phyloP scores from a whole-genome alignment of 2,329 filamentous ascomycete genomes.

The Nigrograna mackinnonii region DNA sequence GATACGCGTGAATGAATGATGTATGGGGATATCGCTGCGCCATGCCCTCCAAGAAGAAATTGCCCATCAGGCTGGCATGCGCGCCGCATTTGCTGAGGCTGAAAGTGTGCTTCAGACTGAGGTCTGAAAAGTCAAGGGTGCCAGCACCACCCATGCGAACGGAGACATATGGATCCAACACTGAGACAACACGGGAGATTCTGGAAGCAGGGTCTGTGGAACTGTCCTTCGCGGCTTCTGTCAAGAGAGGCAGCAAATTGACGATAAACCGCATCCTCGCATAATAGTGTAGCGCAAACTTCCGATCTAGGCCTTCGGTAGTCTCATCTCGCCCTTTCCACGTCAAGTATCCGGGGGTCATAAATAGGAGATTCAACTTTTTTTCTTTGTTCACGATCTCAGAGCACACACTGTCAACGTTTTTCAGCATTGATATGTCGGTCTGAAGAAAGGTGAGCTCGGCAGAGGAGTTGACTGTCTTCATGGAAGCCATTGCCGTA shows the following conservation, averaged over 20 bases:
- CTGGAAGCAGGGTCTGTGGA: conserved; percentile 9
- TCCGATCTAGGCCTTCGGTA: conserved; percentile 38
- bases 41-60: conserved; percentile 28
- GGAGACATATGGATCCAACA: conserved; percentile 33
- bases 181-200: conserved; percentile 33
- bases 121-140: conserved; percentile 24
- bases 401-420: conserved; percentile 48
- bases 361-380: conserved; percentile 59
- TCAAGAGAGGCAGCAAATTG: conserved; percentile 41
- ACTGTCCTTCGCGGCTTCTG: conserved; percentile 16
- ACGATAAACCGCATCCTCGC: conserved; percentile 43
- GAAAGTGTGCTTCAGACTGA: conserved; percentile 28
- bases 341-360: conserved; percentile 55
- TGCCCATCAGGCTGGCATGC: conserved; percentile 29
- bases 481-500: conserved; percentile 40
- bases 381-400: conserved; percentile 56
- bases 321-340: conserved; percentile 43
- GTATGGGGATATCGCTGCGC: conserved; percentile 20
- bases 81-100: conserved; percentile 24
- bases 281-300: conserved; percentile 38
- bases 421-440: conserved; percentile 44
- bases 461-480: conserved; percentile 42
- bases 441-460: conserved; percentile 45
- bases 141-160: conserved; percentile 12
- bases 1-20: conserved; percentile 32